Evolutionary conservation across 805 yeast genomes (phyloP), one percentile per base, ranked within the genome.

Genomic region (Candida chauliodis): DNA sequence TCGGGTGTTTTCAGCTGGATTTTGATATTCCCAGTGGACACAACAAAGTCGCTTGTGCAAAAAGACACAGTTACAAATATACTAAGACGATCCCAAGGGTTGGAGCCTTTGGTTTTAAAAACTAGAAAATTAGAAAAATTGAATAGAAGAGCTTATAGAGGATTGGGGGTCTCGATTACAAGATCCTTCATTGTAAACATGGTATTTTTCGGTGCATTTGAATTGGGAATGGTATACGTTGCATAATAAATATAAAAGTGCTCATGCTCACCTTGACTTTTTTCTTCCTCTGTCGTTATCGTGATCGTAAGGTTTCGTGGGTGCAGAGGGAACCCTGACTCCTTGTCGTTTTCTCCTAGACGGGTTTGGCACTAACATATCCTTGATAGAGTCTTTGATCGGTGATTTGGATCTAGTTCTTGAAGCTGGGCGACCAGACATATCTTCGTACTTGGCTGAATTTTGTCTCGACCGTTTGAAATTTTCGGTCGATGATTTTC

Each of bases 1-100:
- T 77, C 93, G 3, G 95, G 95, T 2, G 73, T 81, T 13, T 59
- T 82, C 13, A 73, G 88, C 36, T 86, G 95, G 95, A 59, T 78
- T 2, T 57, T 78, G 1, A 80, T 86, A 3, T 88, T 83, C 61
- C 95, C 95, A 3, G 55, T 87, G 8, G 96, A 87, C 56, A 87
- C 95, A 0, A 68, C 83, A 42, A 87, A 88, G 54, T 78, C 90
- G 1, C 70, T 81, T 41, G 72, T 78, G 30, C 96, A 87, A 52
- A 75, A 83, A 41, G 91, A 86, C 49, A 68, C 83, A 4, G 83
- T 86, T 18, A 68, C 81, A 21, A 79, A 81, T 45, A 78, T 84
- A n/a, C 62, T 84, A 26, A 55, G 84, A 38, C 65, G 54, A 29
- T 63, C 64, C 50, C 66, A 73, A 41, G 73, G 82, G 25, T 50